Conservation (phyloP, 176 grass and related monocot genomes). For the Avena atlantica region DNA sequence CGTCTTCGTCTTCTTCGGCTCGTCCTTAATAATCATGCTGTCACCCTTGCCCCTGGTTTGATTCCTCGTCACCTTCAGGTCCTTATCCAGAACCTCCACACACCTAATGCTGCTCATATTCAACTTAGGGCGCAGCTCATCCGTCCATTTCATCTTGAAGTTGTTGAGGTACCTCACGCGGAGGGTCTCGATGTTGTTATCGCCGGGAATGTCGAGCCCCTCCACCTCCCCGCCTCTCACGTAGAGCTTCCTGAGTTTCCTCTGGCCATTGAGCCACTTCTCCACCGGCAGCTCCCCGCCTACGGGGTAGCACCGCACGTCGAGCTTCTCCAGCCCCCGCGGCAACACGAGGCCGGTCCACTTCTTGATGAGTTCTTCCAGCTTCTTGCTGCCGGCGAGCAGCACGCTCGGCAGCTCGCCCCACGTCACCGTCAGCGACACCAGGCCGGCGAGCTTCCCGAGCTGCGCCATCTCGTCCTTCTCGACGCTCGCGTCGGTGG, state of each 20-base stretch:
- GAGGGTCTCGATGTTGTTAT: not conserved
- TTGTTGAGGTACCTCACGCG: constrained; percentile 44
- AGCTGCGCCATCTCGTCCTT: not conserved
- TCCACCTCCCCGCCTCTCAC: constrained; percentile 39
- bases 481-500: constrained; percentile 35
- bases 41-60: not conserved
- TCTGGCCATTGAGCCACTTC: not conserved
- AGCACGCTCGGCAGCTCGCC: constrained; percentile 43
- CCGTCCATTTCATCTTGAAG: not conserved
- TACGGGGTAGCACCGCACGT: constrained; percentile 46
- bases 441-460: not conserved
- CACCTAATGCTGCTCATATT: not conserved
- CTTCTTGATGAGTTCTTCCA: fast-evolving
- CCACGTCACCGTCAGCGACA: constrained; percentile 49
- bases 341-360: constrained; percentile 42
- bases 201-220: fast-evolving
- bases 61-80: not conserved
- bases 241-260: constrained; percentile 33
- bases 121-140: fast-evolving
- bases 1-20: not conserved
- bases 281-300: not conserved
- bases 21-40: not conserved
- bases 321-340: constrained; percentile 23
- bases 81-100: constrained; percentile 44
- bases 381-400: not conserved